These are phyloP conservation scores for Penicillium sp. DNA, from an alignment of 2,329 filamentous ascomycete genomes.

Conservation along the genomic window DNA sequence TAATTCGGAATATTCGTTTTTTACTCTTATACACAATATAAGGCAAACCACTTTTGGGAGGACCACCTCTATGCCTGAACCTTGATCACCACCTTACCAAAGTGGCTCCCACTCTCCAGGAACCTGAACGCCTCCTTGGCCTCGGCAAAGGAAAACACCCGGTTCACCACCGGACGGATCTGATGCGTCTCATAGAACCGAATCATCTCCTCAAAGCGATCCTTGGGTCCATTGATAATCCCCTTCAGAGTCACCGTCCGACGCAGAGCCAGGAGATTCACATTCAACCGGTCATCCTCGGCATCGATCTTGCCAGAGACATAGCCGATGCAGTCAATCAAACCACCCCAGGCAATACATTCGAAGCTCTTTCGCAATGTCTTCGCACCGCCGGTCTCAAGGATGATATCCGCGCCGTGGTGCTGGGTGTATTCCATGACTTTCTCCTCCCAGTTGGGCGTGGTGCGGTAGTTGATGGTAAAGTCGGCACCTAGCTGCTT, in stretches of 20 bases:
- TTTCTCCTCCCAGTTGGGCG: slow-evolving; percentile 49
- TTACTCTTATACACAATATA: background rate
- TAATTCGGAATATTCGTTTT: background rate
- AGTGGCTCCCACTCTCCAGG: slow-evolving; percentile 54
- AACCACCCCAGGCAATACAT: slow-evolving; percentile 48
- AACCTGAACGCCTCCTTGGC: slow-evolving; percentile 56
- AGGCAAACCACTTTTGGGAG: background rate
- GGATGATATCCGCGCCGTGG: slow-evolving; percentile 53
- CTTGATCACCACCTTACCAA: slow-evolving; percentile 58
- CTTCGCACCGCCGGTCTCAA: slow-evolving; percentile 54
- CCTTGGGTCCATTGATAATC: slow-evolving; percentile 63
- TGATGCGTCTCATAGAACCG: slow-evolving; percentile 36
- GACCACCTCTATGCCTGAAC: slow-evolving; percentile 28
- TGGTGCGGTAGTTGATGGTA: slow-evolving; percentile 53
- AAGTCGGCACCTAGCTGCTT: slow-evolving; percentile 52
- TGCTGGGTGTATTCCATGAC: slow-evolving; percentile 48
- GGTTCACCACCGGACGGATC: slow-evolving; percentile 53
- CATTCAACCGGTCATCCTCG: slow-evolving; percentile 56
- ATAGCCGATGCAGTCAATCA: slow-evolving; percentile 52
- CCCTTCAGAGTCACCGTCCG: slow-evolving; percentile 58
- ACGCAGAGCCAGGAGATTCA: slow-evolving; percentile 58
- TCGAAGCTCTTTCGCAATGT: slow-evolving; percentile 53
- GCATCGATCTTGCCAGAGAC: slow-evolving; percentile 58
- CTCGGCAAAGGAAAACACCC: slow-evolving; percentile 55
- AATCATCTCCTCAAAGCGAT: slow-evolving; percentile 49